Percentiles rank a stretch among this genome's conserved stretches.
These are phyloP conservation scores for Paramecium octaurelia DNA, from an alignment of 73 alveolate genomes.

Conservation along the genomic window DNA sequence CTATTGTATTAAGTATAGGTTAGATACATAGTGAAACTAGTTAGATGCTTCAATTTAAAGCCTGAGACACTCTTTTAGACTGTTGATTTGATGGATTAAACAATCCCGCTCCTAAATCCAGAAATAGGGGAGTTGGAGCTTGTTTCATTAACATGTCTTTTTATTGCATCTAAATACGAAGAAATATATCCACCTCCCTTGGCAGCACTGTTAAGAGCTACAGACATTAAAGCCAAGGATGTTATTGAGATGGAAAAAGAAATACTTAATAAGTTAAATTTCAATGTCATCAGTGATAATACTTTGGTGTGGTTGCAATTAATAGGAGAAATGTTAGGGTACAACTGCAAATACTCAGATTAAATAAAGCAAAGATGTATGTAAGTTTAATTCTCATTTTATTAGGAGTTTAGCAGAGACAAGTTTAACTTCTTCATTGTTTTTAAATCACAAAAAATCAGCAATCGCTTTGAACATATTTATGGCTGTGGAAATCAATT, in stretches of 20 bases:
- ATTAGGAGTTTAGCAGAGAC: not conserved
- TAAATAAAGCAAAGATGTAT: not conserved
- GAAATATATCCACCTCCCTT: slow-evolving; percentile 63
- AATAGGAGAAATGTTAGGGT: not conserved
- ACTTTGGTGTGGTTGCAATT: not conserved
- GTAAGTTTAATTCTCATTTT: not conserved
- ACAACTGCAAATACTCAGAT: not conserved
- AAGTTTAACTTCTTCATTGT: not conserved
- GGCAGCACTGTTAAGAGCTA: not conserved
- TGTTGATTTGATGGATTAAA: slow-evolving; percentile 14
- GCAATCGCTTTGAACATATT: not conserved
- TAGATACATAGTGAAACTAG: not conserved
- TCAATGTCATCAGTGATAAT: slow-evolving; percentile 12
- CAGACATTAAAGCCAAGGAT: not conserved
- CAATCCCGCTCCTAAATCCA: not conserved
- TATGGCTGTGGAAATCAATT: not conserved
- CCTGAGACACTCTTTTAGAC: not conserved
- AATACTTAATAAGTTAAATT: not conserved
- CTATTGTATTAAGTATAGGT: not conserved
- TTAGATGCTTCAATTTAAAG: not conserved
- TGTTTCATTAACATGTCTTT: slow-evolving; percentile 30
- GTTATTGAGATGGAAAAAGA: slow-evolving; percentile 34
- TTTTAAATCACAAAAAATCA: not conserved
- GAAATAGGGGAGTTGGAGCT: not conserved
- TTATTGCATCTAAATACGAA: slow-evolving; percentile 48